These are phyloP conservation scores for Cichorium intybus DNA, from an alignment of 140 eudicot species.

Conservation along the genomic window DNA sequence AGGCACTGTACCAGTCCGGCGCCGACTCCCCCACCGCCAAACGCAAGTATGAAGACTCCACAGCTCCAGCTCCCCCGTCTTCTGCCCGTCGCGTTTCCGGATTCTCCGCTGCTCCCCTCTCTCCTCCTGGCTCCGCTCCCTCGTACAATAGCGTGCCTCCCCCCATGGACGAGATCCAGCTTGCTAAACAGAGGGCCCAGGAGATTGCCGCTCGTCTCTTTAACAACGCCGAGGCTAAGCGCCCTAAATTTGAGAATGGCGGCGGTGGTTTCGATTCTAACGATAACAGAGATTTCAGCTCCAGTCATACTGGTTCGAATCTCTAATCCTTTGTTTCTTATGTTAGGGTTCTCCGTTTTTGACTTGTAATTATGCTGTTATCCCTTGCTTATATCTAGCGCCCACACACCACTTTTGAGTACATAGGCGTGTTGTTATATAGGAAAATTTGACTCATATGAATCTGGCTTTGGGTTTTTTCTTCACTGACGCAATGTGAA, in stretches of 20 bases:
- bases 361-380: not conserved
- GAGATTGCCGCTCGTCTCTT: too few species aligned
- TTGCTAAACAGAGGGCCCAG: constrained; percentile 80
- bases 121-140: constrained; percentile 41
- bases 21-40: constrained; percentile 43
- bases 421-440: too few species aligned
- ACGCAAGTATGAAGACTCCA: constrained; percentile 74
- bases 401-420: not conserved
- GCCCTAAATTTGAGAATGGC: too few species aligned
- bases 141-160: constrained; percentile 70
- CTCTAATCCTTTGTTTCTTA: not conserved
- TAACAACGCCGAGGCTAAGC: too few species aligned
- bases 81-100: constrained; percentile 52
- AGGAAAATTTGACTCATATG: too few species aligned
- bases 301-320: constrained; percentile 31
- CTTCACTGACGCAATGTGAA: too few species aligned
- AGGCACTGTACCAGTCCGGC: constrained; percentile 41
- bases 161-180: constrained; percentile 67
- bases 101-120: constrained; percentile 51
- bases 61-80: constrained; percentile 38
- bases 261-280: constrained; percentile 43
- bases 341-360: not conserved
- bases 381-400: not conserved
- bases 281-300: constrained; percentile 32
- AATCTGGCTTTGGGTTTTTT: too few species aligned